phyloP scores from a whole-genome alignment of 1,284 basidiomycete genomes.

The Irpex rosettiformis region DNA sequence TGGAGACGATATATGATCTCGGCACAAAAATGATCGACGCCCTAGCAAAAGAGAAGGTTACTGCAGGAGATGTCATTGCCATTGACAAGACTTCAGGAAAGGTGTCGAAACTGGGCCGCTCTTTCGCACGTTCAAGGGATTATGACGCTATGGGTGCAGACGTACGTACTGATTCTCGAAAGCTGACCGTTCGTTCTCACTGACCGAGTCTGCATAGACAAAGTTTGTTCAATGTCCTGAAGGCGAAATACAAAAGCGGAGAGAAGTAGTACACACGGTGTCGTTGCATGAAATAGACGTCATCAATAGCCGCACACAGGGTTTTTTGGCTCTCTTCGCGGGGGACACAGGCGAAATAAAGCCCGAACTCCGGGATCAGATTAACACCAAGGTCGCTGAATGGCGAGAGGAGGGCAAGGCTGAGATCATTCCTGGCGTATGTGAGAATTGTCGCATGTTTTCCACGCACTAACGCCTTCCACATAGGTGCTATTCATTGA shows the following conservation, averaged over 20 bases:
- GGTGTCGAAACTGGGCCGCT: conserved; percentile 93
- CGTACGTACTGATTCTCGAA: conserved; percentile 39
- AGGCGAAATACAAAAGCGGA: conserved; percentile 95
- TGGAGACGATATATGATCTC: conserved; percentile 99
- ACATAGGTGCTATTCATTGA: conserved; percentile 84
- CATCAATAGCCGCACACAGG: conserved; percentile 98
- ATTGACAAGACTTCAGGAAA: conserved; percentile 99
- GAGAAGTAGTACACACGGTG: conserved; percentile 96
- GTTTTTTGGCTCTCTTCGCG: conserved; percentile 73
- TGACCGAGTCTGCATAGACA: conserved; percentile 51
- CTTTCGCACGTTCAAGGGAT: conserved; percentile 93
- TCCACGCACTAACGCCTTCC: neutral
- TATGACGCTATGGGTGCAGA: conserved; percentile 99
- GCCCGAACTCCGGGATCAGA: conserved; percentile 94
- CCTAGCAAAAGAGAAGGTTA: conserved; percentile 93
- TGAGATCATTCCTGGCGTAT: conserved; percentile 93
- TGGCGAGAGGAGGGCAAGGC: conserved; percentile 99
- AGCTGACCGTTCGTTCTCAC: conserved; percentile 1
- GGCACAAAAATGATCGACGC: conserved; percentile 99
- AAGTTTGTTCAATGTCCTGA: conserved; percentile 98
- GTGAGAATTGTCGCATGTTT: conserved; percentile 29
- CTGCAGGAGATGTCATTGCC: conserved; percentile 93
- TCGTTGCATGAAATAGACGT: conserved; percentile 99
- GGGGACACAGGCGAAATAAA: conserved; percentile 99
- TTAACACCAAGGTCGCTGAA: conserved; percentile 95